Percentiles rank a stretch among this genome's conserved stretches.
phyloP scores from a whole-genome alignment of 2,329 filamentous ascomycete genomes.

The Sporothrix phasma region DNA sequence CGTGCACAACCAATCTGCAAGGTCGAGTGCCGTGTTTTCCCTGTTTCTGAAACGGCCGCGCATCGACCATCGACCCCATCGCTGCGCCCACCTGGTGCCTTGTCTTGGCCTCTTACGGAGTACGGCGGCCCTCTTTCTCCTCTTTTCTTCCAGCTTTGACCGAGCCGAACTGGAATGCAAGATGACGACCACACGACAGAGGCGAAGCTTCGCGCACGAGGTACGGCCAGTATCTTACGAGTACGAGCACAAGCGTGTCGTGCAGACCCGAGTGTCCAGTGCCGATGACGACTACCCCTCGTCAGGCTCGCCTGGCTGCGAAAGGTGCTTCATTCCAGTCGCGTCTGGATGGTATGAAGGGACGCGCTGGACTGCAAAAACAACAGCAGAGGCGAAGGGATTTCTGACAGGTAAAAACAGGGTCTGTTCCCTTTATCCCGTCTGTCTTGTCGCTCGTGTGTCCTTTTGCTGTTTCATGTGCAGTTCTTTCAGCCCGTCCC shows the following conservation, averaged over 20 bases:
- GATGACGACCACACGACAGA: background rate
- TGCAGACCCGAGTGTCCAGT: background rate
- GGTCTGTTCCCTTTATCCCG: background rate
- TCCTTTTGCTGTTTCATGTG: background rate
- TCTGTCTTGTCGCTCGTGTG: background rate
- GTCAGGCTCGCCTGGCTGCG: background rate
- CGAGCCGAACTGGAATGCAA: background rate
- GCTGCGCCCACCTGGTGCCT: background rate
- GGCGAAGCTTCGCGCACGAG: no score
- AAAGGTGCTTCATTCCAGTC: constrained; percentile 3
- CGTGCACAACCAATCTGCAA: background rate
- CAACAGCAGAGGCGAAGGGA: background rate
- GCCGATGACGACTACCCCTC: background rate
- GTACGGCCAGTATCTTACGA: no score
- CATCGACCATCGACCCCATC: background rate
- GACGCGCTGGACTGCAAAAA: background rate
- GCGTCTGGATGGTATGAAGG: constrained; percentile 3
- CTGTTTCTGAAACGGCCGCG: constrained; percentile 10
- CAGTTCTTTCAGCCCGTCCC: background rate
- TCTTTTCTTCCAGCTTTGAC: background rate
- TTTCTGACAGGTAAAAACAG: background rate
- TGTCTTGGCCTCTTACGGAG: background rate
- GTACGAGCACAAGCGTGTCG: no score
- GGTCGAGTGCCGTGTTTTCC: background rate
- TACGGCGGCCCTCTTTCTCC: background rate